Evolutionary conservation across 306 rosid species (phyloP), one percentile per base, ranked within the genome.

Genomic region (Quercus robur): DNA sequence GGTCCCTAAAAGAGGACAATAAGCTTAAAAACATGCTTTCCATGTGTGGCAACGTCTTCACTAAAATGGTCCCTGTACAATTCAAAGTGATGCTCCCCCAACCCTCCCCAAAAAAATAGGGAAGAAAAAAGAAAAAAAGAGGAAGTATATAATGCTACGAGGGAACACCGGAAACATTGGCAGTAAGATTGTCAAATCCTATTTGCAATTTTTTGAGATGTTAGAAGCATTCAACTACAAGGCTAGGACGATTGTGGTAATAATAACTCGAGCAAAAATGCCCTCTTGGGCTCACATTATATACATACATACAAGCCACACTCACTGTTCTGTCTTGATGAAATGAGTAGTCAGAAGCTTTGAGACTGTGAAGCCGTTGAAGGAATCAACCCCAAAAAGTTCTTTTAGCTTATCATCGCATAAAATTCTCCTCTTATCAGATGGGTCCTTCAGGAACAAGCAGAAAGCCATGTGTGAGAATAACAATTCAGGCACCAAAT

Each of bases 391-490:
- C 44, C 68, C 82, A 14, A 8, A 52, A 12, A 72, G 81, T 23
- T 66, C 80, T 31, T 79, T 73, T 58, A 64, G 81, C 73, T 71
- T 67, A 35, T 71, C 74, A 57, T 79, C 84, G 5, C 86, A 76
- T 56, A 28, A 18, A 67, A 56, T 52, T 56, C 78, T 74, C 75
- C 72, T 57, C 76, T 19, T 72, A 73, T 76, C 75, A 19, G 79
- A 70, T 20, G 63, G 83, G 73, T 85, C 88, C 86, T 85, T 70
- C 68, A 75, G 71, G 75, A 81, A 74, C 38, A 41, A 28, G 70
- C 59, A 71, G 17, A 79, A 59, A 67, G 28, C 25, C 18, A 1
- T 15, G 73, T 11, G 61, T 73, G 71, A 67, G 33, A 49, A 55
- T 30, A 58, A 5, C 12, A 26, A 12, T 9, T 26, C 6, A 71